A percentile compares a stretch with the other conserved stretches of the same genome.
These are phyloP conservation scores for Kluyveromyces sp. DNA, from an alignment of 1,139 yeast species.

Conservation along the genomic window DNA sequence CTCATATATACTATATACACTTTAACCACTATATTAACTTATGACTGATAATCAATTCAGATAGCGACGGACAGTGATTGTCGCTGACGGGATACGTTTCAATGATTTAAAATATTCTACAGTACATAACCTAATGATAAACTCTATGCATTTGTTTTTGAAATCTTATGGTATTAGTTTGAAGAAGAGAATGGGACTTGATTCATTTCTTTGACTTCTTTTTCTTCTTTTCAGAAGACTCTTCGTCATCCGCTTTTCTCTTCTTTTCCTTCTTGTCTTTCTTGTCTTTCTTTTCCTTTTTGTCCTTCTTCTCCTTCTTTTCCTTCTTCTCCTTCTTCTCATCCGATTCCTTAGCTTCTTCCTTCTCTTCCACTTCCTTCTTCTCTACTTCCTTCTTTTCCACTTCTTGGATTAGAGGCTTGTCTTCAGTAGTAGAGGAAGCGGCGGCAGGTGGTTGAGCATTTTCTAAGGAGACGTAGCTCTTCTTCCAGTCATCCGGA, in stretches of 20 bases:
- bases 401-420: slow-evolving; percentile 34
- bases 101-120: slow-evolving; percentile 8
- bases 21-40: not conserved
- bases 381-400: slow-evolving; percentile 36
- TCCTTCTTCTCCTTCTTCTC: slow-evolving; percentile 48
- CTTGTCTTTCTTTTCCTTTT: slow-evolving; percentile 62
- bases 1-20: not conserved
- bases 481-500: slow-evolving; percentile 86
- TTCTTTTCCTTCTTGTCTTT: slow-evolving; percentile 55
- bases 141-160: slow-evolving; percentile 6
- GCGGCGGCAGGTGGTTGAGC: slow-evolving; percentile 37
- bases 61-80: not conserved
- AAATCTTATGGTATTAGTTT: not conserved
- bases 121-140: slow-evolving; percentile 8
- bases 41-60: not conserved
- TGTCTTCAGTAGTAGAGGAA: slow-evolving; percentile 26
- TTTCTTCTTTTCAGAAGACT: slow-evolving; percentile 48
- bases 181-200: too few species aligned
- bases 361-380: slow-evolving; percentile 31
- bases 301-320: slow-evolving; percentile 53
- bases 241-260: slow-evolving; percentile 59
- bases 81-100: slow-evolving; percentile 4
- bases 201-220: slow-evolving; percentile 43
- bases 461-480: slow-evolving; percentile 75
- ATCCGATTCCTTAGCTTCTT: slow-evolving; percentile 39